Evolutionary conservation across 2,329 filamentous ascomycete genomes (phyloP), one percentile per base, ranked within the genome.

Genomic region (Phyllosticta paracitricarpa): DNA sequence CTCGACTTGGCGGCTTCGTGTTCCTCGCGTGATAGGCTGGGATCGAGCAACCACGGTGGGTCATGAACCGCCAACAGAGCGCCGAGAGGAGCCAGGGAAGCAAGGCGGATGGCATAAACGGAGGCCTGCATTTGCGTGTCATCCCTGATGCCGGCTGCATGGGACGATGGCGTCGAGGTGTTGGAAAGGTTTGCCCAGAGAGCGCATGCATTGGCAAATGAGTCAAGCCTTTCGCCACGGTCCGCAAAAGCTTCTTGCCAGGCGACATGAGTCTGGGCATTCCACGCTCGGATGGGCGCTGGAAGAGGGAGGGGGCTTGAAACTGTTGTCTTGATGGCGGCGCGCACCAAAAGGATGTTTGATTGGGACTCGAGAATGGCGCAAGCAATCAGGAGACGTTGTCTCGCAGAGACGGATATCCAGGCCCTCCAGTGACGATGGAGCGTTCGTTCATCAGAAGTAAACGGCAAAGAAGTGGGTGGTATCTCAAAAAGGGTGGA

Each of bases 1-100:
- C 68, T 70, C 3, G 65, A 62, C 61, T 73, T 75, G n/a, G 71
- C 69, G 14, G 68, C 67, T 6, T 67, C 66, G 14, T 69, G 68
- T n/a, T 56, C 48, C 9, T 62, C 60, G 35, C 35, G 26, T 25
- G 69, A 62, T 2, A 78, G 66, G 57, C 78, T 77, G 62, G 77
- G 74, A 0, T 69, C 73, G n/a, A 79, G 66, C 8, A 78, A 69
- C 77, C 77, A 79, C 17, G 74, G 72, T 58, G 79, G 76, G 40
- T 77, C 76, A 3, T 74, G 71, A 0, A 78, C 71, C 30, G 76
- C 76, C 14, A 79, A 66, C 4, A 79, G 66, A 1, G 75, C 71
- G 22, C 75, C 74, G 4, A 78, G 64, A 0, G 76, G 54, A 62
- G 57, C 51, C 68, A 68, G 55, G 59, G 61, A 24, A 52, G 52